Conservation (phyloP, 192 early-diverging fungal genomes). For the Neocallimastix lanati region DNA sequence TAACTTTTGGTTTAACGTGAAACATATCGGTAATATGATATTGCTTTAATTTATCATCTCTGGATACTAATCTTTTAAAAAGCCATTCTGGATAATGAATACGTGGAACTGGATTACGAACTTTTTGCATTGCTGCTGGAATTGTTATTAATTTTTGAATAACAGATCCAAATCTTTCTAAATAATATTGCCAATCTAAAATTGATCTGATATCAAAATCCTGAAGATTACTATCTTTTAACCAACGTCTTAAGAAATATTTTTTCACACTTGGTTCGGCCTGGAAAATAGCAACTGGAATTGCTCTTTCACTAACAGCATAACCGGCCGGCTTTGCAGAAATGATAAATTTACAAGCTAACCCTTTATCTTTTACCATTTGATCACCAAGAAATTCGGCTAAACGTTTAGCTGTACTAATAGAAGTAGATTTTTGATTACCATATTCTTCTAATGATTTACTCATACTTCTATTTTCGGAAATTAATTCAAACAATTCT, state of each 20-base stretch:
- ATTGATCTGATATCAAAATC: constrained; percentile 78
- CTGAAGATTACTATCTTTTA: constrained; percentile 53
- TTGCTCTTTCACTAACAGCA: constrained; percentile 83
- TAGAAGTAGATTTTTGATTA: constrained; percentile 78
- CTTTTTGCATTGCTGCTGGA: constrained; percentile 91
- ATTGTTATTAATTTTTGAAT: constrained; percentile 97
- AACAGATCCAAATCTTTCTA: constrained; percentile 84
- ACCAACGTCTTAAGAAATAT: constrained; percentile 82
- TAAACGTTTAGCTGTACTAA: constrained; percentile 81
- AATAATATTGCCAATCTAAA: constrained; percentile 91
- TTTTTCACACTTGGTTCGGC: constrained; percentile 54
- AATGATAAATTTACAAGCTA: constrained; percentile 92
- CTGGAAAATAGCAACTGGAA: constrained; percentile 88
- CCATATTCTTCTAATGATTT: constrained; percentile 89
- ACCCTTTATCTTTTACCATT: constrained; percentile 93
- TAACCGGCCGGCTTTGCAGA: constrained; percentile 57
- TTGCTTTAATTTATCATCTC: constrained; percentile 72
- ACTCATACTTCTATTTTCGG: constrained; percentile 93
- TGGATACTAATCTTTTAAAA: constrained; percentile 48
- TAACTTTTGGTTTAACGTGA: constrained; percentile 1
- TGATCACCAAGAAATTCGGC: constrained; percentile 94
- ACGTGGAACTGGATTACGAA: constrained; percentile 81
- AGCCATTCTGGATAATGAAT: constrained; percentile 92
- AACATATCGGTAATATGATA: constrained; percentile 70
- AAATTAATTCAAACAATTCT: constrained; percentile 89